Evolutionary conservation across 495 filamentous ascomycete genomes (phyloP).

Genomic region (Lophiostoma macrostomum): DNA sequence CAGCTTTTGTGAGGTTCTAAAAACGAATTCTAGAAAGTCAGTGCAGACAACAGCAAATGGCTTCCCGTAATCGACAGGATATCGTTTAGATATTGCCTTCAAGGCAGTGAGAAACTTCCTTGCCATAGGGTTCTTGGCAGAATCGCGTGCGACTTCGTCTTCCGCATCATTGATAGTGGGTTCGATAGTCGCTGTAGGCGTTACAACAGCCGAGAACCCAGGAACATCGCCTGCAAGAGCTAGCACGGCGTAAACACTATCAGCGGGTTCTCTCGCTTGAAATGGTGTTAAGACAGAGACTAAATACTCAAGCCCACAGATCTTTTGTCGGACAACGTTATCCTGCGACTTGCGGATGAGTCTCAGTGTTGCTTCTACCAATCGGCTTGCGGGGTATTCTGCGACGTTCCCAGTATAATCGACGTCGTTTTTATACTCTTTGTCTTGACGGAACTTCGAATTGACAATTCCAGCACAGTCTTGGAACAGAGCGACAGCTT

Average conservation of each 20-base stretch:
- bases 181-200: not conserved
- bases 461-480: not conserved
- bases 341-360: not conserved
- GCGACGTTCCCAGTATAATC: not conserved
- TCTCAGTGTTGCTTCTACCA: not conserved
- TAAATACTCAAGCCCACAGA: not conserved
- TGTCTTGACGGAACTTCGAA: not conserved
- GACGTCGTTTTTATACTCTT: not conserved
- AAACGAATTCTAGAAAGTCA: not conserved
- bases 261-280: not conserved
- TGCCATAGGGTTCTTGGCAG: too few species aligned
- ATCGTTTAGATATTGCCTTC: not conserved
- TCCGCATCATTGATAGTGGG: not conserved
- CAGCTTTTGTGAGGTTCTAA: not conserved
- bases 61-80: not conserved
- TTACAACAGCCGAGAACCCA: not conserved
- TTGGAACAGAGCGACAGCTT: conserved; percentile 4
- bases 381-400: not conserved
- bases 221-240: not conserved
- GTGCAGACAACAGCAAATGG: not conserved
- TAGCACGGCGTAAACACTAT: not conserved
- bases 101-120: too few species aligned
- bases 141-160: too few species aligned
- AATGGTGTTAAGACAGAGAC: not conserved
- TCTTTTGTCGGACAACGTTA: not conserved